A percentile compares a stretch with the other conserved stretches of the same genome.
These are phyloP conservation scores for Pseudogymnoascus sp. DNA, from an alignment of 2,329 filamentous ascomycete species.

Conservation along the genomic window DNA sequence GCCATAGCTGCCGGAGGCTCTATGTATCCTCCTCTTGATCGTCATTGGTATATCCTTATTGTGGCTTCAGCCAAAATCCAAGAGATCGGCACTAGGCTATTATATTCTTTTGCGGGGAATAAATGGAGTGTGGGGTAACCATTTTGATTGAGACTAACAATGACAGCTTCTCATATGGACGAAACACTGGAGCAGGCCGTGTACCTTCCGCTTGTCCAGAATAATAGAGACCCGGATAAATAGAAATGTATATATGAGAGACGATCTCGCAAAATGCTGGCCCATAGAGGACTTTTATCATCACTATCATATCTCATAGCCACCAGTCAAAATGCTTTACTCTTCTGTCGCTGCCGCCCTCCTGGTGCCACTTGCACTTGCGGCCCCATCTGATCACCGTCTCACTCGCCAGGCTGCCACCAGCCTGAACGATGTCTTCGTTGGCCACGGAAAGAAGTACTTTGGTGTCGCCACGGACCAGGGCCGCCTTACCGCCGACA, in stretches of 20 bases:
- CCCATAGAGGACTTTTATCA: neutral
- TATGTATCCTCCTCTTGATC: neutral
- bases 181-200: neutral
- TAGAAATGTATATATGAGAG: neutral
- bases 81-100: conserved; percentile 1
- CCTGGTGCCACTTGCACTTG: neutral
- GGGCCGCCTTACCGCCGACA: conserved; percentile 39
- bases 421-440: conserved; percentile 49
- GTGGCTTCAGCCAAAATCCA: conserved; percentile 2
- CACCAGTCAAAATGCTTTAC: neutral
- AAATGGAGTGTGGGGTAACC: neutral
- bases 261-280: neutral
- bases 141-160: neutral
- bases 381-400: neutral
- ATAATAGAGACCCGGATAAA: neutral
- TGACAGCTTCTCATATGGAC: neutral
- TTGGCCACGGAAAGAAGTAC: conserved; percentile 58
- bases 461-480: conserved; percentile 52
- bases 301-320: neutral
- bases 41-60: neutral
- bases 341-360: neutral
- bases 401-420: conserved; percentile 19
- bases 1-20: neutral
- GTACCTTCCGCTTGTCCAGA: neutral
- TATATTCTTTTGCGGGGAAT: neutral